phyloP scores from a whole-genome alignment of 495 filamentous ascomycete genomes.

The Lasiosphaeria hispida region DNA sequence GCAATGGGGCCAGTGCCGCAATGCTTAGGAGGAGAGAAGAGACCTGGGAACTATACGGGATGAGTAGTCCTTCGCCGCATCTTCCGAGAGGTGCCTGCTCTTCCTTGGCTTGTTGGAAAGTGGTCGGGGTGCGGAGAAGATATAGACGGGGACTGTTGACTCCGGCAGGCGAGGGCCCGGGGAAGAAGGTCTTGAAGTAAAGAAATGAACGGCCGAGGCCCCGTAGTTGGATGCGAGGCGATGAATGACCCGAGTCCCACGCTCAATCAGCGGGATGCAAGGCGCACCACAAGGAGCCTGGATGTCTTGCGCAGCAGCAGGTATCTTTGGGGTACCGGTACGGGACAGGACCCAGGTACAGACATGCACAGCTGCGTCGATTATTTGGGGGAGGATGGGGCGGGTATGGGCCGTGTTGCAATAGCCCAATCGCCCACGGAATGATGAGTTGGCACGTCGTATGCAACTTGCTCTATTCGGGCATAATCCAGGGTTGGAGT shows the following conservation, averaged over 20 bases:
- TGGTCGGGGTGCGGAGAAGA: conserved; percentile 24
- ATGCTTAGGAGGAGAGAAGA: background rate
- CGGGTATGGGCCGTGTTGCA: conserved; percentile 35
- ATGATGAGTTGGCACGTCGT: conserved; percentile 36
- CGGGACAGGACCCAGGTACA: conserved; percentile 33
- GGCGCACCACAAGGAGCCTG: conserved; percentile 20
- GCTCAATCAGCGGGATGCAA: conserved; percentile 32
- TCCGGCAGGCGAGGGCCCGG: conserved; percentile 13
- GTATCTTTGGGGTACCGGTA: conserved; percentile 35
- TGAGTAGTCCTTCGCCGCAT: conserved; percentile 27
- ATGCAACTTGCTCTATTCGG: conserved; percentile 37
- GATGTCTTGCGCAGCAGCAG: conserved; percentile 13
- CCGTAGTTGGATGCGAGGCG: conserved; percentile 25
- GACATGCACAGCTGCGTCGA: conserved; percentile 21
- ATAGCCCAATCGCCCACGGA: conserved; percentile 31
- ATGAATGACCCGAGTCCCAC: conserved; percentile 28
- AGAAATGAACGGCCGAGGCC: conserved; percentile 20
- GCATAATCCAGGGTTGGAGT: conserved; percentile 23
- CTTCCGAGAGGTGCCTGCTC: conserved; percentile 17
- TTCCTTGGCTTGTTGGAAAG: conserved; percentile 4
- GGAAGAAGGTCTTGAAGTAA: conserved; percentile 20
- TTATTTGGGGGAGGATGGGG: conserved; percentile 27
- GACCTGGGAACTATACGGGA: conserved; percentile 22
- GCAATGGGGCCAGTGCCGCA: background rate
- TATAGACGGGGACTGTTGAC: conserved; percentile 18